Percentiles rank a stretch among this genome's conserved stretches.
phyloP scores from a whole-genome alignment of 352 stramenopile species.

The Phytopythium oedochilum region DNA sequence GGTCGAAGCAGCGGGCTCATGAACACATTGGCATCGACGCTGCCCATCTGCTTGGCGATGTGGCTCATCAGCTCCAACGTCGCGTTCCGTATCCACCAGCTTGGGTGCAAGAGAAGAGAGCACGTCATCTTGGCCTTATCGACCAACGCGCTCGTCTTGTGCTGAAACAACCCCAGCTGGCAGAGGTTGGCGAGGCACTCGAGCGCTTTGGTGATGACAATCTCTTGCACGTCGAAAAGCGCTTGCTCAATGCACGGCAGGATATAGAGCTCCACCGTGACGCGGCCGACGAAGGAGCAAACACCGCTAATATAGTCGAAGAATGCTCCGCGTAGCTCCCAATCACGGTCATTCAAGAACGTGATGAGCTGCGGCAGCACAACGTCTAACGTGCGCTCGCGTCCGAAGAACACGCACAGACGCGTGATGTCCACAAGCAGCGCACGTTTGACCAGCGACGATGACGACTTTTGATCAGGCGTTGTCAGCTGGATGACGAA shows the following conservation, averaged over 20 bases:
- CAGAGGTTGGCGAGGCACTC: constrained; percentile 89
- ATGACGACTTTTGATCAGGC: constrained; percentile 86
- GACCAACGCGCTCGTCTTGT: constrained; percentile 67
- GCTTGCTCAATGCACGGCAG: constrained; percentile 96
- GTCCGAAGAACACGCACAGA: constrained; percentile 96
- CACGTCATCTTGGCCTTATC: constrained; percentile 85
- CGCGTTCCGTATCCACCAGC: constrained; percentile 86
- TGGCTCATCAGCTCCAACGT: constrained; percentile 84
- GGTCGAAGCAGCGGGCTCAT: constrained; percentile 83
- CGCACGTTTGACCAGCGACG: constrained; percentile 92
- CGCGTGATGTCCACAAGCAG: constrained; percentile 94
- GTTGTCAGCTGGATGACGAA: constrained; percentile 94
- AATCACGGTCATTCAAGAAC: constrained; percentile 96
- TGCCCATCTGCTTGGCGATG: constrained; percentile 83
- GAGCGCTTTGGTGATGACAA: constrained; percentile 93
- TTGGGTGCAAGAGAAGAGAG: constrained; percentile 83
- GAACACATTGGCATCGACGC: constrained; percentile 91
- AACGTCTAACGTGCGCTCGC: constrained; percentile 92
- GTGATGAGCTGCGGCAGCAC: constrained; percentile 96
- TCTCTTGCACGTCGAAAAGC: constrained; percentile 95
- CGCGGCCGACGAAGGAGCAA: constrained; percentile 92
- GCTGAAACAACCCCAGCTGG: constrained; percentile 90
- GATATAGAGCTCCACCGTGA: constrained; percentile 95
- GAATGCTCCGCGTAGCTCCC: constrained; percentile 81
- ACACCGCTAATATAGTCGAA: constrained; percentile 94